phyloP scores from a whole-genome alignment of 2,329 filamentous ascomycete genomes.

The Pyricularia pennisetigena region DNA sequence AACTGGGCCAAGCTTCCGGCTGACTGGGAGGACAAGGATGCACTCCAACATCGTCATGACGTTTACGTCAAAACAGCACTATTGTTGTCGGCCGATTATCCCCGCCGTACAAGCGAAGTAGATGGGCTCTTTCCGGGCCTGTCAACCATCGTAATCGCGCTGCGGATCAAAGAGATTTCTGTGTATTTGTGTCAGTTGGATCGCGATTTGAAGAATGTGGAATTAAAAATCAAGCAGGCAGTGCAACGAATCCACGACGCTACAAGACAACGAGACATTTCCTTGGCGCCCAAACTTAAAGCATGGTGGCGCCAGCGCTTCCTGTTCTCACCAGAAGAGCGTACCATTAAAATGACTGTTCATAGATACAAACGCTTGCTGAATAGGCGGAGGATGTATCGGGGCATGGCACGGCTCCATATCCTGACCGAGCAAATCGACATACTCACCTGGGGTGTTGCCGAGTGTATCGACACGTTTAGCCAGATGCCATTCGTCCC shows the following conservation, averaged over 20 bases:
- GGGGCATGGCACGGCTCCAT: constrained; percentile 1
- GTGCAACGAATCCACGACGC: not conserved
- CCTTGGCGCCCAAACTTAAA: not conserved
- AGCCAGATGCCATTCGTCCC: not conserved
- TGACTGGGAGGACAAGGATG: not conserved
- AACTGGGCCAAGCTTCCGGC: not conserved
- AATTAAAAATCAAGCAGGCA: not conserved
- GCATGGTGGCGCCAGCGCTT: not conserved
- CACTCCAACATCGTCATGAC: not conserved
- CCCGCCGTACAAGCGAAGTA: not conserved
- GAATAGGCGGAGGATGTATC: not conserved
- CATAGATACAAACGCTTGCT: not conserved
- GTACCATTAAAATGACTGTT: not conserved
- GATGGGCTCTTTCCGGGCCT: not conserved
- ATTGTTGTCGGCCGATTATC: not conserved
- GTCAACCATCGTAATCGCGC: not conserved
- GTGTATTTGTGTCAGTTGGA: not conserved
- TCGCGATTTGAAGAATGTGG: not conserved
- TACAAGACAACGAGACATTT: not conserved
- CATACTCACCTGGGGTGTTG: not conserved
- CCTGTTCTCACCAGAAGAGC: not conserved
- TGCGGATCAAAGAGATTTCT: constrained; percentile 4
- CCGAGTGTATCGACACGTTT: not conserved
- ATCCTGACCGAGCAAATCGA: not conserved
- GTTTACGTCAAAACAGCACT: not conserved